Evolutionary conservation across 257 asterid genomes (phyloP).

Genomic region (Gardenia jasminoides): DNA sequence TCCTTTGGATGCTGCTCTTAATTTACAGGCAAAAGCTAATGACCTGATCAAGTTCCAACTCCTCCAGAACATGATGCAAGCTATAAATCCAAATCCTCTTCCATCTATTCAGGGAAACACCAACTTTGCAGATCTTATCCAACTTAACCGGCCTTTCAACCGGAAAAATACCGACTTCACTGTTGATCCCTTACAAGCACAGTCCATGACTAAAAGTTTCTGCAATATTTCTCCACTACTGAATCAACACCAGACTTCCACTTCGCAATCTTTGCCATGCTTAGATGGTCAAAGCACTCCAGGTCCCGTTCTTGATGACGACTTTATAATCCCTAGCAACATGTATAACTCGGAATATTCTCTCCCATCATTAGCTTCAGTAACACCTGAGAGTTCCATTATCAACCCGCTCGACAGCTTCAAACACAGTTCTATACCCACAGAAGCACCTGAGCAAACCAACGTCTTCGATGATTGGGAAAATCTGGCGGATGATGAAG

Average conservation of each 20-base stretch:
- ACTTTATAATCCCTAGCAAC: background rate
- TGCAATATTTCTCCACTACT: slow-evolving; percentile 10
- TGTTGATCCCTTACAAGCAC: slow-evolving; percentile 14
- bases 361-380: slow-evolving; percentile 41
- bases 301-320: slow-evolving; percentile 1
- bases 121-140: slow-evolving; percentile 16
- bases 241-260: background rate
- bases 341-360: slow-evolving; percentile 24
- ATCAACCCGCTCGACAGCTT: slow-evolving; percentile 14
- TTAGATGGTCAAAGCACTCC: slow-evolving; percentile 16
- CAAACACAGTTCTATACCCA: slow-evolving; percentile 4
- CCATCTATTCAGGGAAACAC: slow-evolving; percentile 23
- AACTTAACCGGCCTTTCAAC: slow-evolving; percentile 1
- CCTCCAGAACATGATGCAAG: slow-evolving; percentile 33
- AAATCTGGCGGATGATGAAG: slow-evolving; percentile 36
- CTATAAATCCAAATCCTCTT: slow-evolving; percentile 32
- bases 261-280: slow-evolving; percentile 17
- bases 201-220: slow-evolving; percentile 8
- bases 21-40: slow-evolving; percentile 21
- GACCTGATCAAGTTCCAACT: slow-evolving; percentile 35
- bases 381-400: slow-evolving; percentile 25
- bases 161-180: slow-evolving; percentile 1
- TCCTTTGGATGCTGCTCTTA: slow-evolving; percentile 24
- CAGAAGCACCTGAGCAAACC: slow-evolving; percentile 6
- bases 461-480: slow-evolving; percentile 17